These are phyloP conservation scores for Euryodendron excelsum DNA, from an alignment of 148 eudicot genomes.

Conservation along the genomic window DNA sequence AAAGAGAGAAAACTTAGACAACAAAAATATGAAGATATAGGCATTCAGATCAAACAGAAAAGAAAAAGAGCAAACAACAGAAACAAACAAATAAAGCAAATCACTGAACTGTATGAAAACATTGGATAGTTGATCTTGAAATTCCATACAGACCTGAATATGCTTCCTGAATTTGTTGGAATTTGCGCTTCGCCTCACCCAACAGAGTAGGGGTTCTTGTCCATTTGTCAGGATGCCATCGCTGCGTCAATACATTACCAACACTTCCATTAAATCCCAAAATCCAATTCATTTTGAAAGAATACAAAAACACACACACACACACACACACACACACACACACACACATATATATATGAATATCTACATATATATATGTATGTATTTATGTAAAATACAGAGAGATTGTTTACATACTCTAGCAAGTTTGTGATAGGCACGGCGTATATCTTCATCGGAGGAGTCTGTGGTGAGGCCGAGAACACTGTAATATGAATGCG, in stretches of 20 bases:
- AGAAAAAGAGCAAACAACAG: no score
- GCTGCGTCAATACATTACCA: conserved; percentile 33
- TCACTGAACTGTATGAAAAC: no score
- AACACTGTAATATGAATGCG: conserved; percentile 44
- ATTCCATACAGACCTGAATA: conserved; percentile 56
- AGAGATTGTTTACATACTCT: conserved; percentile 38
- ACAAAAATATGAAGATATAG: no score
- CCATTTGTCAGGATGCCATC: conserved; percentile 97
- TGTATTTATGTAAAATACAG: background rate
- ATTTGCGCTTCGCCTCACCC: conserved; percentile 69
- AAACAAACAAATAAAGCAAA: background rate
- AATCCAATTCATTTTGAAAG: background rate
- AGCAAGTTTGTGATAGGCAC: conserved; percentile 76
- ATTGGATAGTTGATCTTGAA: no score
- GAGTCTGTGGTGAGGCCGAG: conserved; percentile 47
- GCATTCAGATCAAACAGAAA: no score
- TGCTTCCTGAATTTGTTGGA: conserved; percentile 90
- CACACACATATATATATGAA: no score
- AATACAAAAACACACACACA: background rate
- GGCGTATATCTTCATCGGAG: conserved; percentile 57
- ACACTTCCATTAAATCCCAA: background rate
- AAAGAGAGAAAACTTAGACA: background rate
- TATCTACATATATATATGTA: no score
- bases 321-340: no score
- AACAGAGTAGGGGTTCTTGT: conserved; percentile 42